phyloP scores from a whole-genome alignment of 331 rosid genomes.

The Rhamnella rubrinervis region DNA sequence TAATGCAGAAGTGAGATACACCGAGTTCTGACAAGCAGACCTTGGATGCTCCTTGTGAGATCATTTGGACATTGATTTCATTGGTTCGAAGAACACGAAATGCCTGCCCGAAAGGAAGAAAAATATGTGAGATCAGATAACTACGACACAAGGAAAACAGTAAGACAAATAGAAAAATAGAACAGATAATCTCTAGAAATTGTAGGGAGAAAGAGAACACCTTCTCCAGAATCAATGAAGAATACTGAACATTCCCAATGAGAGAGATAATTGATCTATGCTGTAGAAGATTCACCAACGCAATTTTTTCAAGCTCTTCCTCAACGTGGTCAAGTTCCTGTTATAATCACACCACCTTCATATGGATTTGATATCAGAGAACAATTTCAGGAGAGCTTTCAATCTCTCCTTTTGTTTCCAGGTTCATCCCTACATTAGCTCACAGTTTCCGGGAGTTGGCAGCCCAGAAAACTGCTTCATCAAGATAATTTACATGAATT shows the following conservation, averaged over 20 bases:
- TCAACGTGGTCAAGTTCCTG: slow-evolving; percentile 83
- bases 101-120: slow-evolving; percentile 46
- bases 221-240: slow-evolving; percentile 79
- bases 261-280: slow-evolving; percentile 84
- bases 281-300: slow-evolving; percentile 74
- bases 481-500: too few species aligned
- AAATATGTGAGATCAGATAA: neutral
- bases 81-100: slow-evolving; percentile 66
- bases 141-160: neutral
- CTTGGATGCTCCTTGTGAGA: slow-evolving; percentile 90
- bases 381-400: neutral
- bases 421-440: too few species aligned
- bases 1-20: neutral
- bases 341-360: slow-evolving; percentile 6
- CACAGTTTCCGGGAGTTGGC: too few species aligned
- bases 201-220: slow-evolving; percentile 36
- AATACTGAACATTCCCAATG: slow-evolving; percentile 80
- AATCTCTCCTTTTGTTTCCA: neutral
- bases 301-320: slow-evolving; percentile 81
- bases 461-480: too few species aligned
- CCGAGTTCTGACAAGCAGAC: slow-evolving; percentile 25
- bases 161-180: neutral
- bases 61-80: slow-evolving; percentile 84
- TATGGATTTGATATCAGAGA: neutral
- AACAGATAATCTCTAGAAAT: neutral